Evolutionary conservation across 1,139 yeast species (phyloP).

Genomic region (Zygosaccharomyces pseudobailii): DNA sequence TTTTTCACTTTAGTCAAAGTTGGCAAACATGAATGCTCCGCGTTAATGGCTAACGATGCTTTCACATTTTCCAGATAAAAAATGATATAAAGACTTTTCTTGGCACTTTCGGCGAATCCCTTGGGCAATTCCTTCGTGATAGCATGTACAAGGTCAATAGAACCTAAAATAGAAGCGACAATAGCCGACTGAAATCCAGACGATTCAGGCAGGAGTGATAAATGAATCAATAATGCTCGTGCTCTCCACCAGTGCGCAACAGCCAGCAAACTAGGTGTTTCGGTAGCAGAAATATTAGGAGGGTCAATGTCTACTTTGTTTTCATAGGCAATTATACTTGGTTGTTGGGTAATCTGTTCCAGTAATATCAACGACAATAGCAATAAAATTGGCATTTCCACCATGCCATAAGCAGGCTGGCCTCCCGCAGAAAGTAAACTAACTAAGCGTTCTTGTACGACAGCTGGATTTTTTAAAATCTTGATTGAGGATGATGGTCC

Average conservation of each 20-base stretch:
- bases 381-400: constrained; percentile 51
- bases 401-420: constrained; percentile 57
- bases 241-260: constrained; percentile 69
- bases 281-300: constrained; percentile 25
- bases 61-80: constrained; percentile 67
- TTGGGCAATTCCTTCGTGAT: constrained; percentile 29
- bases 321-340: constrained; percentile 31
- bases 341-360: constrained; percentile 42
- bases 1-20: constrained; percentile 50
- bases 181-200: constrained; percentile 41
- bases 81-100: constrained; percentile 40
- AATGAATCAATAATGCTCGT: constrained; percentile 58
- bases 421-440: constrained; percentile 49
- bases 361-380: constrained; percentile 47
- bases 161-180: constrained; percentile 31
- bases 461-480: constrained; percentile 2
- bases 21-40: constrained; percentile 53
- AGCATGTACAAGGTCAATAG: constrained; percentile 27
- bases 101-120: constrained; percentile 21
- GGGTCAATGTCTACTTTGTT: constrained; percentile 17
- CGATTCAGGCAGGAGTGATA: constrained; percentile 56
- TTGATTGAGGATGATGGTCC: constrained; percentile 50
- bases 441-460: constrained; percentile 39
- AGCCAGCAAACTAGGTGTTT: constrained; percentile 37
- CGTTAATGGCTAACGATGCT: constrained; percentile 54